phyloP scores from a whole-genome alignment of 108 stramenopile species.

The Conticribra weissflogii region DNA sequence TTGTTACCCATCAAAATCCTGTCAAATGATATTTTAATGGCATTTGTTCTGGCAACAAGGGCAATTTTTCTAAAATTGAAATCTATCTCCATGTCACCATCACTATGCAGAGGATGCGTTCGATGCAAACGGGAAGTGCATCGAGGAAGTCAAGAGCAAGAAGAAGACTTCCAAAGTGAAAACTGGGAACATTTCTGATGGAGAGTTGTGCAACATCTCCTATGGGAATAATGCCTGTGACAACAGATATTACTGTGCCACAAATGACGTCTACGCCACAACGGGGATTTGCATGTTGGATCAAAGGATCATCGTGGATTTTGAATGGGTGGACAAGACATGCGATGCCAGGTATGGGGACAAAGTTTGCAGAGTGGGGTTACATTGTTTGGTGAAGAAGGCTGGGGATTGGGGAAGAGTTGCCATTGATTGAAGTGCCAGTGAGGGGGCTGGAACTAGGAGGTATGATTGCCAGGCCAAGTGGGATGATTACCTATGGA shows the following conservation, averaged over 20 bases:
- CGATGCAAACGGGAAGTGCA: background rate
- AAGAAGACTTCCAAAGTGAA: background rate
- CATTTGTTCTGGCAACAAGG: too few species aligned
- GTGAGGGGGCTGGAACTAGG: background rate
- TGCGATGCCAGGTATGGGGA: background rate
- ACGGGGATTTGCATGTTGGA: background rate
- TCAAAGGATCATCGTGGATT: background rate
- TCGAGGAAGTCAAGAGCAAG: background rate
- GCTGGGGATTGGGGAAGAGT: slow-evolving; percentile 3
- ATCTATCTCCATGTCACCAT: too few species aligned
- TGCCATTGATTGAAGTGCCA: background rate
- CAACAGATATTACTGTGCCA: background rate
- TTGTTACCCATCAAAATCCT: too few species aligned
- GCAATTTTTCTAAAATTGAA: too few species aligned
- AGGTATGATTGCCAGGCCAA: background rate
- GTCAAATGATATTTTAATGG: too few species aligned
- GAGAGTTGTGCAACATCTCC: background rate
- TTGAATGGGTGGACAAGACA: background rate
- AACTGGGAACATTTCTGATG: background rate
- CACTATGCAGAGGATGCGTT: background rate
- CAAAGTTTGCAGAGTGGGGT: background rate
- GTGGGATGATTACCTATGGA: background rate
- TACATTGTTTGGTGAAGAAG: slow-evolving; percentile 6
- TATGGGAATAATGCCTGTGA: background rate
- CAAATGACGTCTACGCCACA: background rate